A percentile compares a stretch with the other conserved stretches of the same genome.
phyloP scores from a whole-genome alignment of 2,329 filamentous ascomycete genomes.

The Talaromyces sp. region DNA sequence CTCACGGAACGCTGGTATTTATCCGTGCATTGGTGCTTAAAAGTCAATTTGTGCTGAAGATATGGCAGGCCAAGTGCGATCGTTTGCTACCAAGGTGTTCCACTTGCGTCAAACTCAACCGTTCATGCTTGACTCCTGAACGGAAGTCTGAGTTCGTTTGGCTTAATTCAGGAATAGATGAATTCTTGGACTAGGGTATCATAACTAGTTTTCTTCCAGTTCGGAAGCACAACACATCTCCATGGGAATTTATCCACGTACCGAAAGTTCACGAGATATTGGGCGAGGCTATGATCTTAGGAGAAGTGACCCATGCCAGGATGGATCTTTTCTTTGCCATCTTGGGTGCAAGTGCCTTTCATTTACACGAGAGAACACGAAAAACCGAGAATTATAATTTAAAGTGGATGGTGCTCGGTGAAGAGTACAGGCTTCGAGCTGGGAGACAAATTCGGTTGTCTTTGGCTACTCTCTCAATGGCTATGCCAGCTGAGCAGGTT shows the following conservation, averaged over 20 bases:
- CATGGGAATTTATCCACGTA: neutral
- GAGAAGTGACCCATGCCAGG: neutral
- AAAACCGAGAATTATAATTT: neutral
- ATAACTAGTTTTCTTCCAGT: neutral
- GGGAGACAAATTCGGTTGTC: neutral
- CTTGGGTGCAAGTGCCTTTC: neutral
- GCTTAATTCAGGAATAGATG: neutral
- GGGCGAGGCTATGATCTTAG: neutral
- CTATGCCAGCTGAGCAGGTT: neutral
- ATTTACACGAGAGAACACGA: neutral
- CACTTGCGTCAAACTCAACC: neutral
- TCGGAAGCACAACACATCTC: neutral
- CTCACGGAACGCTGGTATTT: neutral
- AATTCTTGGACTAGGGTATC: neutral
- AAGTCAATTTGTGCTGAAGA: neutral
- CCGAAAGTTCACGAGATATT: neutral
- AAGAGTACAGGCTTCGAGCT: neutral
- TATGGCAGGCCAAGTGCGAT: neutral
- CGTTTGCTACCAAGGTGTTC: neutral
- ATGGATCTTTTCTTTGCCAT: neutral
- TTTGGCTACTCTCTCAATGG: neutral
- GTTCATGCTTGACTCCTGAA: neutral
- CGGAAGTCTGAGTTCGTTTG: neutral
- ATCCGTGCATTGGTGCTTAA: neutral
- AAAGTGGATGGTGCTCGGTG: neutral